These are phyloP conservation scores for Sporisorium exsertum DNA, from an alignment of 1,284 basidiomycete species.

Conservation along the genomic window DNA sequence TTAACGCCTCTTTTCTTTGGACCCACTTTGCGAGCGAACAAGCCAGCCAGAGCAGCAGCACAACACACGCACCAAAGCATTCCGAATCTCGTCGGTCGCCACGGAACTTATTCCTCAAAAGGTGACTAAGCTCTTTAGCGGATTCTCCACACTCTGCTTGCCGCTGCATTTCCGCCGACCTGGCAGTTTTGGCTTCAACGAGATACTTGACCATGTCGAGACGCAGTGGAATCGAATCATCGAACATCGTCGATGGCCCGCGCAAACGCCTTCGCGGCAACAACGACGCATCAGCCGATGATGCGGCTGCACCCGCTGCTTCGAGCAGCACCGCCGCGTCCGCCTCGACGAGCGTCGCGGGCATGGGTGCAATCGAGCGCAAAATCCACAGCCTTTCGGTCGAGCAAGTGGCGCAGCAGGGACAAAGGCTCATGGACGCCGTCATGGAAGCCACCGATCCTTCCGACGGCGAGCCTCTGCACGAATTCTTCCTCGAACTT, in stretches of 20 bases:
- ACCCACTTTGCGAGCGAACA: background rate
- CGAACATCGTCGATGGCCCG: constrained; percentile 53
- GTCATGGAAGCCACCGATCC: constrained; percentile 48
- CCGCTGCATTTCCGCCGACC: background rate
- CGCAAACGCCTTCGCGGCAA: constrained; percentile 52
- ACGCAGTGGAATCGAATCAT: constrained; percentile 36
- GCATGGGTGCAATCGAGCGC: constrained; percentile 45
- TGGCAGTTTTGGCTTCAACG: background rate
- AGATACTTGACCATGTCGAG: constrained; percentile 26
- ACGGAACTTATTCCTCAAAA: background rate
- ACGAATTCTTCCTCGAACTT: constrained; percentile 80
- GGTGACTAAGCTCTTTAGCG: background rate
- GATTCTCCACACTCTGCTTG: background rate
- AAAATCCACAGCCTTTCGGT: constrained; percentile 32
- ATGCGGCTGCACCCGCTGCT: constrained; percentile 12
- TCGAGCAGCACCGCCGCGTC: constrained; percentile 5
- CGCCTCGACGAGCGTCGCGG: constrained; percentile 8
- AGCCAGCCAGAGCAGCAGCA: background rate
- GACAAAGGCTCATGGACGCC: constrained; percentile 45
- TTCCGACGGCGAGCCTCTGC: constrained; percentile 71
- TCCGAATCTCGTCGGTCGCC: background rate
- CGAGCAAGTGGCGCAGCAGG: constrained; percentile 31
- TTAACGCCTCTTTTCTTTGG: background rate
- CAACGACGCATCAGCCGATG: constrained; percentile 22
- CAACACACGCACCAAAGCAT: background rate